Conservation (phyloP, 2,329 filamentous ascomycete genomes). For the Knoxdaviesia capensis region DNA sequence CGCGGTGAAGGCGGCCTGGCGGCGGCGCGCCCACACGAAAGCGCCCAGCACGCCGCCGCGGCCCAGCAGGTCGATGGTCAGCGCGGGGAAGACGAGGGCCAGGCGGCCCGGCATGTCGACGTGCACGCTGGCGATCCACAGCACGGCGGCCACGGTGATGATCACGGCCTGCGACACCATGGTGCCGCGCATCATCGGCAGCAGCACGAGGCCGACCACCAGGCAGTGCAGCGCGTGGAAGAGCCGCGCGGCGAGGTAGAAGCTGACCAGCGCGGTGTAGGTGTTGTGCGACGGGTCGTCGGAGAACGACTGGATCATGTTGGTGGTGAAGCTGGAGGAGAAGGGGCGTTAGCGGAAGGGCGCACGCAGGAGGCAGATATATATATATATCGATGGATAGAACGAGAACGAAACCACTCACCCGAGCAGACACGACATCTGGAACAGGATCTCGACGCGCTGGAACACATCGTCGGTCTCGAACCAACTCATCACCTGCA, state of each 20-base stretch:
- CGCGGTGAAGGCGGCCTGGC: conserved; percentile 3
- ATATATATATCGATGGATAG: no score
- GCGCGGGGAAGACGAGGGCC: conserved; percentile 33
- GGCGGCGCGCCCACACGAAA: conserved; percentile 12
- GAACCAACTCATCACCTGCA: conserved; percentile 37
- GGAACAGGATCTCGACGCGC: conserved; percentile 35
- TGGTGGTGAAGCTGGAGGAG: conserved; percentile 30
- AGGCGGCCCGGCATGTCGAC: conserved; percentile 32
- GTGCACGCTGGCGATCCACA: conserved; percentile 42
- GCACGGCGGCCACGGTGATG: conserved; percentile 22
- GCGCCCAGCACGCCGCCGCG: conserved; percentile 19
- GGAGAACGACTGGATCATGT: conserved; percentile 35
- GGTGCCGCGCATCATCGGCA: conserved; percentile 36
- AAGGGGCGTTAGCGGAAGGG: conserved; percentile 1
- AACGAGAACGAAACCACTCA: conserved; percentile 7
- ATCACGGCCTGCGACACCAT: conserved; percentile 28
- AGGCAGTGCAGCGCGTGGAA: conserved; percentile 28
- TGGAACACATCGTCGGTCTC: conserved; percentile 40
- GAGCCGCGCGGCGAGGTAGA: conserved; percentile 37
- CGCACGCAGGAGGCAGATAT: not conserved
- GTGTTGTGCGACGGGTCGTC: conserved; percentile 22
- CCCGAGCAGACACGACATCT: conserved; percentile 39
- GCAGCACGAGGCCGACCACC: conserved; percentile 19
- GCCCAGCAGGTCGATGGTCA: conserved; percentile 31
- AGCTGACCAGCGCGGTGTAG: conserved; percentile 36